Percentiles rank a stretch among this genome's conserved stretches.
Conservation (phyloP, 805 yeast species). For the Ogataea nonfermentans region DNA sequence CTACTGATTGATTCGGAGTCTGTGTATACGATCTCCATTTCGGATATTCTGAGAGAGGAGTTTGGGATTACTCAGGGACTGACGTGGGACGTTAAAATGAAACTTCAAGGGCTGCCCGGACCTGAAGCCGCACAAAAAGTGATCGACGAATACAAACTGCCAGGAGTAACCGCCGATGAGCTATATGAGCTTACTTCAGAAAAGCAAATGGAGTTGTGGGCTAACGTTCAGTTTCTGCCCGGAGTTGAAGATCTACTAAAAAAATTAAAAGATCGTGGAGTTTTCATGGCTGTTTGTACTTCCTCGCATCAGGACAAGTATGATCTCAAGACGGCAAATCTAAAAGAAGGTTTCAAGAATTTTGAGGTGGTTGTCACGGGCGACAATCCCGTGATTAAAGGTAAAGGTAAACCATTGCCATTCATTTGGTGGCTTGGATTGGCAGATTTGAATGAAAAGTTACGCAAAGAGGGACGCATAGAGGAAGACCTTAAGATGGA, state of each 20-base stretch:
- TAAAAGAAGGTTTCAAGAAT: slow-evolving; percentile 52
- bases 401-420: slow-evolving; percentile 91
- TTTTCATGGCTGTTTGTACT: slow-evolving; percentile 91
- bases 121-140: slow-evolving; percentile 64
- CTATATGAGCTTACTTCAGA: slow-evolving; percentile 49
- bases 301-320: slow-evolving; percentile 67
- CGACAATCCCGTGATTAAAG: slow-evolving; percentile 78
- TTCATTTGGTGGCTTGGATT: slow-evolving; percentile 89
- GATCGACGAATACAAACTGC: slow-evolving; percentile 66
- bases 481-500: slow-evolving; percentile 53
- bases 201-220: slow-evolving; percentile 62
- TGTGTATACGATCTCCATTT: slow-evolving; percentile 76
- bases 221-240: slow-evolving; percentile 63
- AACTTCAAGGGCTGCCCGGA: slow-evolving; percentile 91
- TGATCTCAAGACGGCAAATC: slow-evolving; percentile 69
- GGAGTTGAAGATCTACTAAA: slow-evolving; percentile 76
- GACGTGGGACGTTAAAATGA: slow-evolving; percentile 87
- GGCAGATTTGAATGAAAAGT: slow-evolving; percentile 57
- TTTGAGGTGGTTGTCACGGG: slow-evolving; percentile 77
- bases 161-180: slow-evolving; percentile 62
- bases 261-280: slow-evolving; percentile 44
- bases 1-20: slow-evolving; percentile 89
- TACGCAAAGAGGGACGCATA: slow-evolving; percentile 39
- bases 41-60: slow-evolving; percentile 55
- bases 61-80: slow-evolving; percentile 65